Percentiles rank a stretch among this genome's conserved stretches.
Conservation (phyloP, 768 basidiomycete species). For the Agaricus subrufescens region DNA sequence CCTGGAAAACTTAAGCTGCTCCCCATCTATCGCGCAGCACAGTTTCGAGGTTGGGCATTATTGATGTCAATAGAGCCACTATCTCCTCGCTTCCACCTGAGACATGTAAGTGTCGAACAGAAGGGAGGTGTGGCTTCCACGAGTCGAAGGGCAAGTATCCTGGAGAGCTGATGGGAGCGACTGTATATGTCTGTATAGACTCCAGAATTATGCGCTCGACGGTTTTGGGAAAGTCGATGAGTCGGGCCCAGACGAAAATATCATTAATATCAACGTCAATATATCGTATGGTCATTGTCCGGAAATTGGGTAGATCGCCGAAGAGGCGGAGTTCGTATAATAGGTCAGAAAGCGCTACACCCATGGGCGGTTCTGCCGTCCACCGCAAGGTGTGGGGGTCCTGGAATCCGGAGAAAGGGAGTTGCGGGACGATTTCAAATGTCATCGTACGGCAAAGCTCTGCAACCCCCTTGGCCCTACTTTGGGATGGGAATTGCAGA, state of each 20-base stretch:
- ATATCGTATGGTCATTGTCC: slow-evolving; percentile 17
- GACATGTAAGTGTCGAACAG: slow-evolving; percentile 6
- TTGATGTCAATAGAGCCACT: not conserved
- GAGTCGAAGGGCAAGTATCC: not conserved
- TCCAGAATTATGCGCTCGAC: slow-evolving; percentile 15
- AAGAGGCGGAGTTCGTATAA: slow-evolving; percentile 16
- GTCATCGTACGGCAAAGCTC: slow-evolving; percentile 8
- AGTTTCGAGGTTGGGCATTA: slow-evolving; percentile 1
- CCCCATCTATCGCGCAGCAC: not conserved
- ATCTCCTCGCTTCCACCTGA: slow-evolving; percentile 9
- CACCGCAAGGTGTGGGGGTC: not conserved
- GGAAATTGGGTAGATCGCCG: slow-evolving; percentile 16
- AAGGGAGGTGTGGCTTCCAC: slow-evolving; percentile 3
- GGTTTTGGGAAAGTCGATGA: slow-evolving; percentile 16
- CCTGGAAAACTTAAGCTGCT: too few relatives aligned
- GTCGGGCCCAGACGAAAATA: slow-evolving; percentile 17
- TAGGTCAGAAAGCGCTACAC: slow-evolving; percentile 15
- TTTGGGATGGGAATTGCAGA: slow-evolving; percentile 7
- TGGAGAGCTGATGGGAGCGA: not conserved
- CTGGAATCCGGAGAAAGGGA: not conserved
- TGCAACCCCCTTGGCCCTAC: not conserved
- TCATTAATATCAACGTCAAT: slow-evolving; percentile 16
- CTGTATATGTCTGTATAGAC: slow-evolving; percentile 4
- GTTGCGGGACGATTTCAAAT: slow-evolving; percentile 8
- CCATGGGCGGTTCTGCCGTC: slow-evolving; percentile 11